These are phyloP conservation scores for Otatea glauca DNA, from an alignment of 176 grass and related monocot species.

Conservation along the genomic window DNA sequence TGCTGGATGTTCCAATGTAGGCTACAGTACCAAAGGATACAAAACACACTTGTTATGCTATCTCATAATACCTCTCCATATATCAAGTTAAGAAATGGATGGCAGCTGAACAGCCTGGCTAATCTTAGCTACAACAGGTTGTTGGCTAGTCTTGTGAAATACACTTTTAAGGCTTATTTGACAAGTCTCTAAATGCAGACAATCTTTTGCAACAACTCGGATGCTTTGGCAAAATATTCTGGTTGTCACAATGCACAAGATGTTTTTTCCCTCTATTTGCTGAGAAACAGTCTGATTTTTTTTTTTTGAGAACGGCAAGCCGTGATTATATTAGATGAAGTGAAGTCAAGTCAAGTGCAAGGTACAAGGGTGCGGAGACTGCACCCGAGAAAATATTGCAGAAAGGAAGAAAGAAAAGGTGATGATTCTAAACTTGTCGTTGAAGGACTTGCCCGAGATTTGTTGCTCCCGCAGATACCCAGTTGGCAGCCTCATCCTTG, in stretches of 20 bases:
- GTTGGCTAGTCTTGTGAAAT: slow-evolving; percentile 15
- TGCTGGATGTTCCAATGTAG: slow-evolving; percentile 19
- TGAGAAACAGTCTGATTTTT: background rate
- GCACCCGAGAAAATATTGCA: too few relatives aligned
- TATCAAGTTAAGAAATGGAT: slow-evolving; percentile 27
- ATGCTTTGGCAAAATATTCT: background rate
- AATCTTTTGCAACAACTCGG: slow-evolving; percentile 11
- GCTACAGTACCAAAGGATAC: background rate
- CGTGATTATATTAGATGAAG: too few relatives aligned
- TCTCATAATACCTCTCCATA: slow-evolving; percentile 10
- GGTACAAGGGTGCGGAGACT: too few relatives aligned
- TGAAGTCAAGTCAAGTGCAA: too few relatives aligned
- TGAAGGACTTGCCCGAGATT: too few relatives aligned
- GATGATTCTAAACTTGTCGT: too few relatives aligned
- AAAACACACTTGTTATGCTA: slow-evolving; percentile 16
- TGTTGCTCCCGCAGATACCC: too few relatives aligned
- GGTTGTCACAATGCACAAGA: background rate
- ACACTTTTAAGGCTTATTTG: background rate
- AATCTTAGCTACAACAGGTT: slow-evolving; percentile 38
- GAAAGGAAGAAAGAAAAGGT: too few relatives aligned
- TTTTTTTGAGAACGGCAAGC: too few relatives aligned
- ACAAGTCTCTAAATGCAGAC: slow-evolving; percentile 30
- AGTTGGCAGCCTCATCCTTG: too few relatives aligned
- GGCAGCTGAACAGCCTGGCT: slow-evolving; percentile 35
- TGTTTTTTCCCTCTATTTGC: background rate